A percentile compares a stretch with the other conserved stretches of the same genome.
phyloP scores from a whole-genome alignment of 306 rosid genomes.

The Pterocarpus macrocarpus region DNA sequence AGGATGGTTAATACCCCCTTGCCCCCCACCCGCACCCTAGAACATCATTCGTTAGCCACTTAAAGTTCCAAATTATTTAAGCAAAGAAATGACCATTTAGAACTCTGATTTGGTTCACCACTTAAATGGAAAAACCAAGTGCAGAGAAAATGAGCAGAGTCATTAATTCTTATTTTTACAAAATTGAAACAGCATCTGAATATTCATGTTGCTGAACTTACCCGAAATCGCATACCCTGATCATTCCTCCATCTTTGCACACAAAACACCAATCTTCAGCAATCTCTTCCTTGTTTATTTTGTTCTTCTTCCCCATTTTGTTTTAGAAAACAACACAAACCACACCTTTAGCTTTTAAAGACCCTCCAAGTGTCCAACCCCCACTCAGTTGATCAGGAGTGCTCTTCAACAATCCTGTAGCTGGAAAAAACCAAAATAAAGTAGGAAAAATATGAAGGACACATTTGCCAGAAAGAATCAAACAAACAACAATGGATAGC shows the following conservation, averaged over 20 bases:
- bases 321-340: neutral
- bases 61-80: neutral
- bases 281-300: constrained; percentile 56
- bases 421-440: constrained; percentile 6
- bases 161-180: neutral
- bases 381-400: neutral
- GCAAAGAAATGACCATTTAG: constrained; percentile 3
- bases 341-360: neutral
- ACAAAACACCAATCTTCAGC: constrained; percentile 67
- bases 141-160: neutral
- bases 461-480: constrained; percentile 4
- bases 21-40: no score
- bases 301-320: constrained; percentile 53
- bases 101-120: neutral
- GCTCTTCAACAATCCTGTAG: constrained; percentile 19
- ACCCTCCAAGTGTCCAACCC: neutral
- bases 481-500: neutral
- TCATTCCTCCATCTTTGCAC: constrained; percentile 74
- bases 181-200: neutral
- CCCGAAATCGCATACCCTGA: constrained; percentile 66
- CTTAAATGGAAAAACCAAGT: neutral
- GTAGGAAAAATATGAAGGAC: neutral
- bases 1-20: no score
- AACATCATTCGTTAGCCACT: no score
- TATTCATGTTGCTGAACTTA: constrained; percentile 38